A percentile compares a stretch with the other conserved stretches of the same genome.
Evolutionary conservation across 2,329 filamentous ascomycete species (phyloP).

Genomic region (Aspergillus brunneoviolaceus): DNA sequence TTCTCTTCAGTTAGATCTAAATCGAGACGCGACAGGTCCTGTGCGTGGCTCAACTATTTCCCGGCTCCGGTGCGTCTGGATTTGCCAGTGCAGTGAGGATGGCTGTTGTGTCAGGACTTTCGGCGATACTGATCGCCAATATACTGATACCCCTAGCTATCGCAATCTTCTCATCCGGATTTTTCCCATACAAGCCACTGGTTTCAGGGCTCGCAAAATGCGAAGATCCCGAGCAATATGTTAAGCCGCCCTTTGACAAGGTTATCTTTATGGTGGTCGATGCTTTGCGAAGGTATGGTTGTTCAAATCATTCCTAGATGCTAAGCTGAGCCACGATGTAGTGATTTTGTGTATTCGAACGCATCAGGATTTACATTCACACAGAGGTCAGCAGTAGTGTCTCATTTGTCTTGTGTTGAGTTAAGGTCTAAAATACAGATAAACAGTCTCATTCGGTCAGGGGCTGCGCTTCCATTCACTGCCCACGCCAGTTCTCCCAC

Average conservation of each 20-base stretch:
- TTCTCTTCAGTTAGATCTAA: neutral
- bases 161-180: conserved; percentile 78
- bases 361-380: conserved; percentile 82
- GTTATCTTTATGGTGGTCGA: conserved; percentile 98
- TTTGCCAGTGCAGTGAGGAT: conserved; percentile 17
- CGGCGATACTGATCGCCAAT: conserved; percentile 65
- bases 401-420: neutral
- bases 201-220: conserved; percentile 76
- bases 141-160: conserved; percentile 73
- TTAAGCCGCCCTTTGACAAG: conserved; percentile 72
- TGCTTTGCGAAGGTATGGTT: conserved; percentile 74
- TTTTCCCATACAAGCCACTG: conserved; percentile 97
- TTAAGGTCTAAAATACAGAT: conserved; percentile 9
- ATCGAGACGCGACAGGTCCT: neutral
- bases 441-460: conserved; percentile 74
- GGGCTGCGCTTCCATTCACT: conserved; percentile 86
- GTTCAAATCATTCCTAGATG: neutral
- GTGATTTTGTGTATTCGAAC: conserved; percentile 87
- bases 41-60: neutral
- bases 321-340: conserved; percentile 39
- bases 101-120: conserved; percentile 27
- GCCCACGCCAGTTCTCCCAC: conserved; percentile 95
- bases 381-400: conserved; percentile 62
- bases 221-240: conserved; percentile 52
- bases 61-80: neutral